phyloP scores from a whole-genome alignment of 2,329 filamentous ascomycete species.

The Claviceps monticola region DNA sequence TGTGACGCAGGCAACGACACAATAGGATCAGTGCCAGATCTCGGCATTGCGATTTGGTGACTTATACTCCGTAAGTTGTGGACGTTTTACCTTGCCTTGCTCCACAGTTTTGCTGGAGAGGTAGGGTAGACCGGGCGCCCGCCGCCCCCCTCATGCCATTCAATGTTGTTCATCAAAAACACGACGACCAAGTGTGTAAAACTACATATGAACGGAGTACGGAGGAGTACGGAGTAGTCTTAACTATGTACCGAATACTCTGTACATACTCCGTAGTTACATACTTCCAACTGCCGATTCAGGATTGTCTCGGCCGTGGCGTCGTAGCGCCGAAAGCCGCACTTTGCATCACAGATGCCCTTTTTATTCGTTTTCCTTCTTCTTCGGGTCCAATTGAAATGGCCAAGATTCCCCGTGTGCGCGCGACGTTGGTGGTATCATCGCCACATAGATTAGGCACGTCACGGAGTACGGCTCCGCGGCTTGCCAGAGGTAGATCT shows the following conservation, averaged over 20 bases:
- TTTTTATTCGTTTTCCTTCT: background rate
- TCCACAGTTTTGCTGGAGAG: background rate
- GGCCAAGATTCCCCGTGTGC: too few relatives aligned
- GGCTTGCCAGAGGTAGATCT: too few relatives aligned
- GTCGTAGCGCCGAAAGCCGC: background rate
- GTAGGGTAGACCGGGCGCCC: too few relatives aligned
- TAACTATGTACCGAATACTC: too few relatives aligned
- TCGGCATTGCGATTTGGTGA: constrained; percentile 1
- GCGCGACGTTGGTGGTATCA: too few relatives aligned
- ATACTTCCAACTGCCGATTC: background rate
- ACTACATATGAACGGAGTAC: too few relatives aligned
- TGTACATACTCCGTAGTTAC: too few relatives aligned
- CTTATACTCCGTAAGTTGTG: background rate
- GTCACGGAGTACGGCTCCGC: too few relatives aligned
- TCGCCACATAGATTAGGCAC: too few relatives aligned
- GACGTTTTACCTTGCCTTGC: background rate
- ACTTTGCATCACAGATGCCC: background rate
- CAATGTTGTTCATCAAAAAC: background rate
- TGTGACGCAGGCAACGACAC: too few relatives aligned
- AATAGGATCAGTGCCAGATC: background rate
- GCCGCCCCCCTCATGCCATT: background rate
- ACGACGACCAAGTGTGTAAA: background rate
- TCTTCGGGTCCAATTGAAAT: background rate
- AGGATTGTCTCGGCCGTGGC: background rate
- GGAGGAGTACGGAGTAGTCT: too few relatives aligned